Conservation (phyloP, 768 basidiomycete species). For the Mycena belliarum region DNA sequence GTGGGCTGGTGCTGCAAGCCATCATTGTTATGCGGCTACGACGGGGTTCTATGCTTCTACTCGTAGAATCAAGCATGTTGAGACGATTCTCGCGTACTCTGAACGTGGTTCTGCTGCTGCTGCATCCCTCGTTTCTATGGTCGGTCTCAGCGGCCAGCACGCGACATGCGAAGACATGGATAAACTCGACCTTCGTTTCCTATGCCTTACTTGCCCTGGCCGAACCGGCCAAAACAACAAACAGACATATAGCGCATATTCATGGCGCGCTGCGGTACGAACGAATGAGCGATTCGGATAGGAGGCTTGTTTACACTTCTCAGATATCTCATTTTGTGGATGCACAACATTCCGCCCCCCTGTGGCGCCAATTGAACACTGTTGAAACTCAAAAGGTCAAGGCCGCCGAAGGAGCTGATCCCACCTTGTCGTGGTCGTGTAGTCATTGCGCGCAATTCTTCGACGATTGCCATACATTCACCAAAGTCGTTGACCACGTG, state of each 20-base stretch:
- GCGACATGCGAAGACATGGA: slow-evolving; percentile 16
- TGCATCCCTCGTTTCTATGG: not conserved
- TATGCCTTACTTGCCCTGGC: slow-evolving; percentile 1
- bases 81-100: slow-evolving; percentile 7
- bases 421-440: slow-evolving; percentile 15
- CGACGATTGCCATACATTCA: not conserved
- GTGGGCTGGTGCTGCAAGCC: slow-evolving; percentile 4
- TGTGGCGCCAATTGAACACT: not conserved
- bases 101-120: slow-evolving; percentile 1
- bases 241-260: not conserved
- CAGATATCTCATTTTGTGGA: slow-evolving; percentile 12
- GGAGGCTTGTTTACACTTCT: not conserved
- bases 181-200: slow-evolving; percentile 2
- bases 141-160: not conserved
- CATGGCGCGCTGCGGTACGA: slow-evolving; percentile 14
- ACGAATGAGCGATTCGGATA: not conserved
- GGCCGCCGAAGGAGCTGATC: not conserved
- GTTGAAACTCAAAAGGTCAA: not conserved
- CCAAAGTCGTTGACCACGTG: slow-evolving; percentile 7
- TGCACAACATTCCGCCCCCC: not conserved
- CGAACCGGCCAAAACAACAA: not conserved
- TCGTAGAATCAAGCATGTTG: not conserved
- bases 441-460: slow-evolving; percentile 15
- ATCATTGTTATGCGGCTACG: not conserved
- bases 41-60: not conserved